These are phyloP conservation scores for Castanea mollissima DNA, from an alignment of 306 rosid species.

Conservation along the genomic window DNA sequence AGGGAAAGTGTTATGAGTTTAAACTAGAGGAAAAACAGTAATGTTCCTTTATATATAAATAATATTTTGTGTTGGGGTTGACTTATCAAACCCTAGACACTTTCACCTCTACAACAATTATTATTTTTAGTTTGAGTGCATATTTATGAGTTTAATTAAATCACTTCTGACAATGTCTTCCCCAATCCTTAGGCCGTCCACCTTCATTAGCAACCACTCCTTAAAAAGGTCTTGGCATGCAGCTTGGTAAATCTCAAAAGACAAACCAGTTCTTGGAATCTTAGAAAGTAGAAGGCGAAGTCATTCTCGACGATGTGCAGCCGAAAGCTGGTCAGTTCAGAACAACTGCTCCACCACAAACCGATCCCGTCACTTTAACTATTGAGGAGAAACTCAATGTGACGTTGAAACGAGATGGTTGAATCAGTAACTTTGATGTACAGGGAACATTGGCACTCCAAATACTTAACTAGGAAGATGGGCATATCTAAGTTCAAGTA, in stretches of 20 bases:
- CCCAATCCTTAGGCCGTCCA: constrained; percentile 56
- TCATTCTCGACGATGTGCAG: too few species aligned
- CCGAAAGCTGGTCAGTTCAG: constrained; percentile 44
- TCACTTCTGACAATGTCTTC: constrained; percentile 17
- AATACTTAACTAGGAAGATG: constrained; percentile 87
- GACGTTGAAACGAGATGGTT: constrained; percentile 88
- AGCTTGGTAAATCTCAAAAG: constrained; percentile 85
- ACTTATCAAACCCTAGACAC: too few species aligned
- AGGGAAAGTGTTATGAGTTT: too few species aligned
- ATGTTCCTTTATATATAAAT: too few species aligned
- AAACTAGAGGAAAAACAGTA: too few species aligned
- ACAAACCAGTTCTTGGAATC: constrained; percentile 88
- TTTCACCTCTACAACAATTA: too few species aligned
- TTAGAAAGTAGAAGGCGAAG: constrained; percentile 88
- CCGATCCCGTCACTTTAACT: constrained; percentile 86
- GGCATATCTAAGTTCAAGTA: constrained; percentile 88
- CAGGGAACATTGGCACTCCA: constrained; percentile 89
- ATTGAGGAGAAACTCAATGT: constrained; percentile 93
- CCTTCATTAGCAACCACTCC: constrained; percentile 87
- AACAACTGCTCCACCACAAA: constrained; percentile 67
- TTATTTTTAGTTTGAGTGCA: neutral
- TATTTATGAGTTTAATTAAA: neutral
- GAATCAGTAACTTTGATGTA: constrained; percentile 86
- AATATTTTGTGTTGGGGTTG: too few species aligned
- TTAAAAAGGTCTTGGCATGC: constrained; percentile 86